Evolutionary conservation across 169 alveolate species (phyloP), one percentile per base, ranked within the genome.

Genomic region (Plasmodium coatneyi): DNA sequence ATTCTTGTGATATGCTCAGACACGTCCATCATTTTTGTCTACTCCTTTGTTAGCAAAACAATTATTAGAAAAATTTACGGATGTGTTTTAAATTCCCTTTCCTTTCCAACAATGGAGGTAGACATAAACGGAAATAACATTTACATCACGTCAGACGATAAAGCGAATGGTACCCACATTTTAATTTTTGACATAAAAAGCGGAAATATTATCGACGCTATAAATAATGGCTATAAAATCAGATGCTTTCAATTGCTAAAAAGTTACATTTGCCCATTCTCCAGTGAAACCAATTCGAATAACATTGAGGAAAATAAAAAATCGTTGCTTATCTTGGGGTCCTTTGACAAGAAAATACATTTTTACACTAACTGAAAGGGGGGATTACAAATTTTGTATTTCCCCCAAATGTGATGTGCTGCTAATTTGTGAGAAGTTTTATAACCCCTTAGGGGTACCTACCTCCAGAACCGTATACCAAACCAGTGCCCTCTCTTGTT

Each of bases 151-250:
- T 87, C 93, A 9, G 93, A 87, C 19, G 89, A 87, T 87, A 78
- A 79, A 9, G 71, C 83, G 22, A 78, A 87, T 54, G 89, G 93
- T 39, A 78, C 87, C 14, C 83, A 87, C 52, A 87, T 87, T 78
- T 79, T 87, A 87, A 87, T 87, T 25, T 87, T 87, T 79, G 93
- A 87, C 72, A 87, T 87, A 78, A 87, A 87, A 79, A 87, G 93
- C 71, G 93, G 93, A 28, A 87, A 87, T 71, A 79, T 87, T 60
- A 87, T 87, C 10, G 78, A 76, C 71, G 72, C 30, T 87, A 87
- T 87, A 39, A 79, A 87, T 87, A 87, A 87, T n/a, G 90, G 93
- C 16, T 87, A 78, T 43, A 87, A 87, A 87, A 87, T 87, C 71
- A 78, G 89, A 60, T 87, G 93, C 36, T 87, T 87, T 79, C 90